Percentiles rank a stretch among this genome's conserved stretches.
Evolutionary conservation across 2,329 filamentous ascomycete genomes (phyloP).

Genomic region (Chlorencoelia australis): DNA sequence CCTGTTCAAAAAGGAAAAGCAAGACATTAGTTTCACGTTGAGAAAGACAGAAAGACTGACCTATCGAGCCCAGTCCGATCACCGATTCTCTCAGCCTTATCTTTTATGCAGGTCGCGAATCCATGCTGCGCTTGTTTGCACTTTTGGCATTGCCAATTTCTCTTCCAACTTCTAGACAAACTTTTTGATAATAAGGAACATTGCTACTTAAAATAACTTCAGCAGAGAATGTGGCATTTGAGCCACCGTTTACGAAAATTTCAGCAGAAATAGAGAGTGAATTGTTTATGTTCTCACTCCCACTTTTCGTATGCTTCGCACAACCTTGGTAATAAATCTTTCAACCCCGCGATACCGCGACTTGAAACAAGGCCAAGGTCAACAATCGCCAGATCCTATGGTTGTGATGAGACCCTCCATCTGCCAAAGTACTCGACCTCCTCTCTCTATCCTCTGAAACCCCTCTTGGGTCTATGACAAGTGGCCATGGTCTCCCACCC

Average conservation of each 20-base stretch:
- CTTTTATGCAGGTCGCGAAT: conserved; percentile 25
- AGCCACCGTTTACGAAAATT: conserved; percentile 6
- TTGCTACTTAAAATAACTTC: conserved; percentile 12
- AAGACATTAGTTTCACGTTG: too few species aligned
- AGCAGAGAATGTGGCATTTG: conserved; percentile 15
- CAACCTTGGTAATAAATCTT: conserved; percentile 22
- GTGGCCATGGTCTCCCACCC: conserved; percentile 27
- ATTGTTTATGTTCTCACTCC: too few species aligned
- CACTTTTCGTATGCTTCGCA: too few species aligned
- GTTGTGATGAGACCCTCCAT: conserved; percentile 25
- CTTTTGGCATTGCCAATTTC: conserved; percentile 23
- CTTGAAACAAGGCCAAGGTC: conserved; percentile 21
- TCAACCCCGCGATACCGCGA: conserved; percentile 23
- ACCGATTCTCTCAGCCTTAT: too few species aligned
- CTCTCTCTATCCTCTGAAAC: conserved; percentile 17
- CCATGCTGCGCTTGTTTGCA: conserved; percentile 21
- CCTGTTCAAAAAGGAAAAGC: too few species aligned
- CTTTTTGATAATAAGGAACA: conserved; percentile 13
- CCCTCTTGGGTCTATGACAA: conserved; percentile 12
- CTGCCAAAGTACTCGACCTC: conserved; percentile 22
- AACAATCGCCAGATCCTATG: conserved; percentile 17
- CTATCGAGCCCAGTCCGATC: too few species aligned
- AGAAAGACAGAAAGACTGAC: too few species aligned
- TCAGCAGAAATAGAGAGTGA: conserved; percentile 2
- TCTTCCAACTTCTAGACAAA: conserved; percentile 11